A percentile compares a stretch with the other conserved stretches of the same genome.
phyloP scores from a whole-genome alignment of 78 protist genomes.

The Neovahlkampfia damariscottae region DNA sequence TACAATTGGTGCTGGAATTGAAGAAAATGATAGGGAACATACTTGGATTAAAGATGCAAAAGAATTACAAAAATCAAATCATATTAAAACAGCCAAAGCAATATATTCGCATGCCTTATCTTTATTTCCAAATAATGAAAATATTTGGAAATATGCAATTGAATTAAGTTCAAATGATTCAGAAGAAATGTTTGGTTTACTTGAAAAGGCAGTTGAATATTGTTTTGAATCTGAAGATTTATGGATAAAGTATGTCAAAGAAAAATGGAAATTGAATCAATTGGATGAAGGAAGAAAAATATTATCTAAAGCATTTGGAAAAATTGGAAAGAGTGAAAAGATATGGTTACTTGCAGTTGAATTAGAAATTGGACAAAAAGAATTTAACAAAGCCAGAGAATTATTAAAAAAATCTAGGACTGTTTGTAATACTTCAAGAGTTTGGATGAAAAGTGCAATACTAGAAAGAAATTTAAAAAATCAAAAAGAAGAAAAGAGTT shows the following conservation, averaged over 20 bases:
- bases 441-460: constrained; percentile 81
- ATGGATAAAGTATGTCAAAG: constrained; percentile 91
- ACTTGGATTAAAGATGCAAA: constrained; percentile 86
- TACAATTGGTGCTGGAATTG: constrained; percentile 65
- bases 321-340: constrained; percentile 57
- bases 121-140: constrained; percentile 54
- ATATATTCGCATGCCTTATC: constrained; percentile 57
- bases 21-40: constrained; percentile 64
- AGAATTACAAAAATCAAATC: neutral
- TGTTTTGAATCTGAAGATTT: constrained; percentile 81
- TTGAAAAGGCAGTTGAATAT: constrained; percentile 52
- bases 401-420: constrained; percentile 48
- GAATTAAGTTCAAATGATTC: constrained; percentile 52
- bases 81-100: constrained; percentile 55
- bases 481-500: neutral
- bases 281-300: constrained; percentile 48
- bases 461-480: constrained; percentile 58
- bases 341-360: constrained; percentile 90
- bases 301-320: constrained; percentile 62
- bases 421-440: constrained; percentile 47
- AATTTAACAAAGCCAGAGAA: constrained; percentile 45
- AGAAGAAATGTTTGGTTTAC: constrained; percentile 51
- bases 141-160: constrained; percentile 73
- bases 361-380: constrained; percentile 71
- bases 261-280: constrained; percentile 67